A percentile compares a stretch with the other conserved stretches of the same genome.
These are phyloP conservation scores for Stemphylium lycopersici DNA, from an alignment of 2,329 filamentous ascomycete species.

Conservation along the genomic window DNA sequence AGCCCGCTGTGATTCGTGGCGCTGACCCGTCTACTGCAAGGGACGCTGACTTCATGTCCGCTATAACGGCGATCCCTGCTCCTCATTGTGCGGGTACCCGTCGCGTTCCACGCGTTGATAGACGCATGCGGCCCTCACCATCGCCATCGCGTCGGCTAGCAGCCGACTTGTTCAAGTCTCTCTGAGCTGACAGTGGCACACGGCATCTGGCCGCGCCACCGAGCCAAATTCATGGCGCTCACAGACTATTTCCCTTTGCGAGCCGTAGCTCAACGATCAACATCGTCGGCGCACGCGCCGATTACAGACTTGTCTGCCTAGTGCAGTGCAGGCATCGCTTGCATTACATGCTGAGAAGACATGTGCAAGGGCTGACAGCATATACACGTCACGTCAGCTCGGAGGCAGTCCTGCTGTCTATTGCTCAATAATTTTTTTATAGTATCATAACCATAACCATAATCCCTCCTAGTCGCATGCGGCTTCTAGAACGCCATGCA, in stretches of 20 bases:
- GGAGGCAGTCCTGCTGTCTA: background rate
- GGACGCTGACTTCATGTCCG: slow-evolving; percentile 11
- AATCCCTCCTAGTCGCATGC: too few species aligned
- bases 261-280: background rate
- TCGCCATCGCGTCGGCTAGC: background rate
- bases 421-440: too few species aligned
- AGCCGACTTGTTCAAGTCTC: background rate
- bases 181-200: too few species aligned
- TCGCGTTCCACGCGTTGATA: slow-evolving; percentile 1
- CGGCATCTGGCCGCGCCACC: background rate
- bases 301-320: background rate
- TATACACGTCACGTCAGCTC: background rate
- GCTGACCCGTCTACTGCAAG: slow-evolving; percentile 18
- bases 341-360: background rate
- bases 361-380: slow-evolving; percentile 1
- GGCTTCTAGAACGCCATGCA: slow-evolving; percentile 2
- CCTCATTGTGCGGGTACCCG: slow-evolving; percentile 9
- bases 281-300: background rate
- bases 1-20: slow-evolving; percentile 11
- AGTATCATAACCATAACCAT: too few species aligned
- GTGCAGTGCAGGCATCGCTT: background rate
- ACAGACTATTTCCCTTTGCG: background rate
- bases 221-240: background rate
- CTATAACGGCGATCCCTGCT: slow-evolving; percentile 13
- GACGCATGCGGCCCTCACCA: background rate